Evolutionary conservation across 1,284 basidiomycete species (phyloP), one percentile per base, ranked within the genome.

Genomic region (Earliella scabrosa): DNA sequence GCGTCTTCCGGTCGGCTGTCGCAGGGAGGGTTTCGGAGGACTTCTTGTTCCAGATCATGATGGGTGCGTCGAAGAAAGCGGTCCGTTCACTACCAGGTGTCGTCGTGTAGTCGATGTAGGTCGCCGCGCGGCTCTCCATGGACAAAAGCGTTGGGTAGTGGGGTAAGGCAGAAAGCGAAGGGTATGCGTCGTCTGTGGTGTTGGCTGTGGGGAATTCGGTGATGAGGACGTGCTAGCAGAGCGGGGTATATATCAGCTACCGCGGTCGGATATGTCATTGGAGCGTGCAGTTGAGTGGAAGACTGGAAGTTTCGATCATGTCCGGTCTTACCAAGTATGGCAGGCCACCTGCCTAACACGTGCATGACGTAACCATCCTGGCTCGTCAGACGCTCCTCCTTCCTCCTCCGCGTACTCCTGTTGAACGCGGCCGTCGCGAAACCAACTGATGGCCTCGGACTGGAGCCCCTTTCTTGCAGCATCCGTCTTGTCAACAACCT

Each of bases 21-120:
- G 26, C 32, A 36, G 31, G 26, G 10, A 20, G 38, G 40, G 29
- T 29, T 35, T 54, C 48, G 40, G 54, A 38, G 23, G 48, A 24
- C 20, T 53, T 21, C 38, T 49, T 54, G 45, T 53, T 41, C 38
- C 50, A 58, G 45, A 34, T 36, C 53, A 69, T 67, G 40, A 71
- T 54, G 32, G 72, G 73, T 8, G 76, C 75, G 73, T 78, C 76
- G 60, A 76, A 77, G 66, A 77, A 78, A 9, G 71, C 54, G 48
- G 67, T 72, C 26, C 63, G 68, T 50, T 73, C 74, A 67, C 74
- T 76, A 32, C 43, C 54, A 48, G 66, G 56, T 29, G 76, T 73
- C 35, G 75, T 35, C 3, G 61, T 40, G 57, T 56, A 62, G 45
- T 61, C 56, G 21, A 57, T 59, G 54, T 34, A 36, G 13, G 60